Conservation (phyloP, 2,329 filamentous ascomycete genomes). For the Penicillium sp. region DNA sequence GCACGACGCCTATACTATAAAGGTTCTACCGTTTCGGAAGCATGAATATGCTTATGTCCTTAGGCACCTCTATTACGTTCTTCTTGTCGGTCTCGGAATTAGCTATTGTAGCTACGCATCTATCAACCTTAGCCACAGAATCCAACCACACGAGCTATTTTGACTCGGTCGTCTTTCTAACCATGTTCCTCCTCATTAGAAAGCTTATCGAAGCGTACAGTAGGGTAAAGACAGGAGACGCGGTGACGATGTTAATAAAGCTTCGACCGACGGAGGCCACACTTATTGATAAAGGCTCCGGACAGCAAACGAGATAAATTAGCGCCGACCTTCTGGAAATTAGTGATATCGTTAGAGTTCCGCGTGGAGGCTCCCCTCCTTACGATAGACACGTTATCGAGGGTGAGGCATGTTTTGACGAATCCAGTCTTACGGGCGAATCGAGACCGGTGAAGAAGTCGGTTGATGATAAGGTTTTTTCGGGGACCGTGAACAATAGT, state of each 20-base stretch:
- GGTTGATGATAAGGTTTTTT: slow-evolving; percentile 49
- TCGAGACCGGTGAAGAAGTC: slow-evolving; percentile 51
- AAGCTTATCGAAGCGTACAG: slow-evolving; percentile 74
- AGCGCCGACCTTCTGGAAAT: background rate
- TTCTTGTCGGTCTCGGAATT: slow-evolving; percentile 79
- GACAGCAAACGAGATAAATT: background rate
- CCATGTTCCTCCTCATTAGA: slow-evolving; percentile 77
- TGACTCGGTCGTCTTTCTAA: slow-evolving; percentile 89
- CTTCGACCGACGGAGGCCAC: slow-evolving; percentile 78
- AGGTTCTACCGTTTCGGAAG: slow-evolving; percentile 88
- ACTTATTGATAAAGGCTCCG: slow-evolving; percentile 56
- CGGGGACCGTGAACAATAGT: slow-evolving; percentile 53
- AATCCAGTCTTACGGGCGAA: slow-evolving; percentile 77
- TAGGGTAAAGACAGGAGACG: slow-evolving; percentile 86
- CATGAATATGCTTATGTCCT: slow-evolving; percentile 91
- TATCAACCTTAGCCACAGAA: slow-evolving; percentile 27
- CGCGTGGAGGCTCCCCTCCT: slow-evolving; percentile 59
- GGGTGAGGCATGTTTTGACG: slow-evolving; percentile 74
- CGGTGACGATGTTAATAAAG: slow-evolving; percentile 76
- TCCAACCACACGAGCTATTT: slow-evolving; percentile 72
- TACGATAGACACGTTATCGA: slow-evolving; percentile 71
- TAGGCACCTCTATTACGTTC: slow-evolving; percentile 87
- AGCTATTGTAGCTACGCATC: slow-evolving; percentile 57
- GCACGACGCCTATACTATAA: slow-evolving; percentile 71
- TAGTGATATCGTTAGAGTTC: background rate